Base-by-base conservation (phyloP, 129 eudicot genomes). In the Lactuca sativa region DNA sequence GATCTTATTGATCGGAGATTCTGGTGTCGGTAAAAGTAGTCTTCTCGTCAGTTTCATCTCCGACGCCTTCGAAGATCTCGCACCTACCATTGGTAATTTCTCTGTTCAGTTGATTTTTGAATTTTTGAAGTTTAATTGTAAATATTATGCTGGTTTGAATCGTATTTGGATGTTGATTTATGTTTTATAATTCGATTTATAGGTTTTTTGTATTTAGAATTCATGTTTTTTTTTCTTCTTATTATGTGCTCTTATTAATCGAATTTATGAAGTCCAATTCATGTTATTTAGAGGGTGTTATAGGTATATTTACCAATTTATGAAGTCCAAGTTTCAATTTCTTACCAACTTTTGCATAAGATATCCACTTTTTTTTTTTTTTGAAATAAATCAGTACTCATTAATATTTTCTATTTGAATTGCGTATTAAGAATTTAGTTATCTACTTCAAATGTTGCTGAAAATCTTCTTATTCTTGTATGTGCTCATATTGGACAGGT, bases 11-110 rank as follows among this genome's bases (percentile, higher is more conserved):
- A 85, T 93, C 80, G 98, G 98, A 51, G 98, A 93, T 75, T 93
- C 98, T 2, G 96, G 86, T n/a, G 98, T 93, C 59, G 98, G 98
- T 15, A 93, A 89, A 66, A 93, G 98, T 52, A 93, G 98, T 57
- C 89, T 93, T 44, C 90, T 93, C 70, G 80, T 93, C 73, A 89
- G 83, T 62, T 93, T 93, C 80, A 85, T 85, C 38, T 90, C 97
- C 21, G 83, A 69, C 62, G 64, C 86, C 38, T 73, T 79, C 58
- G 88, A 90, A 9, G 86, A 90, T 83, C 86, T 90, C 12, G 75
- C 92, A 16, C 97, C 97, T 67, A 90, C 97, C 16, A 84, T 90
- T 59, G 97, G 97, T 90, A 87, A 59, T 30, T 56, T 66, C 61
- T 8, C 30, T 69, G 18, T 30, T 21, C 1, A 32, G 6, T 8